These are phyloP conservation scores for Aureobasidium sp. DNA, from an alignment of 2,329 filamentous ascomycete species.

Conservation along the genomic window DNA sequence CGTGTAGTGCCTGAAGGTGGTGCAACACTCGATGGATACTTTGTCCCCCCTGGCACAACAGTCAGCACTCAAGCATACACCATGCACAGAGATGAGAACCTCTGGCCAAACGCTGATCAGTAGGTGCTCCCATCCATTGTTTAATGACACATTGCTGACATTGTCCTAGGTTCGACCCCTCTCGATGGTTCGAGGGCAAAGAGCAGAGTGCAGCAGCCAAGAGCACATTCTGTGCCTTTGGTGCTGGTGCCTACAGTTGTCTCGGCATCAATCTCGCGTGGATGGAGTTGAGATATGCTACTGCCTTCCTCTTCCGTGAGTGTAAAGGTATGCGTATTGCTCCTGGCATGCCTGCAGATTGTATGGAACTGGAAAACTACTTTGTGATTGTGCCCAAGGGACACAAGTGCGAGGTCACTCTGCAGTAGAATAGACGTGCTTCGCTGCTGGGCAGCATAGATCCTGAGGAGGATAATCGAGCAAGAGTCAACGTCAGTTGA, in stretches of 20 bases:
- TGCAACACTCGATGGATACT: slow-evolving; percentile 29
- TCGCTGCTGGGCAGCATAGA: not conserved
- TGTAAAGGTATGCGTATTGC: slow-evolving; percentile 31
- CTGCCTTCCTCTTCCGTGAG: slow-evolving; percentile 46
- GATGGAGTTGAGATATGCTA: slow-evolving; percentile 48
- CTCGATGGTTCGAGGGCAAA: slow-evolving; percentile 27
- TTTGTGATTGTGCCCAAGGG: slow-evolving; percentile 39
- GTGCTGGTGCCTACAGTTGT: slow-evolving; percentile 61
- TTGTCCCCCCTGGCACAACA: slow-evolving; percentile 29
- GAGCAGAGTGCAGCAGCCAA: slow-evolving; percentile 29
- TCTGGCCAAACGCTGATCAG: slow-evolving; percentile 20
- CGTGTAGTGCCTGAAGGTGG: slow-evolving; percentile 31
- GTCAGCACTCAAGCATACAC: slow-evolving; percentile 35
- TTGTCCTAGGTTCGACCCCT: slow-evolving; percentile 27
- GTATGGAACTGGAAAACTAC: slow-evolving; percentile 39
- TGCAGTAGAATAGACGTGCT: slow-evolving; percentile 9
- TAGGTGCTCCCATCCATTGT: slow-evolving; percentile 2
- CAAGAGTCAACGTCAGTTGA: too few relatives aligned
- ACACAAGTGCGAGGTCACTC: slow-evolving; percentile 35
- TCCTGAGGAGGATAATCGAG: too few relatives aligned
- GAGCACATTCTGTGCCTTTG: slow-evolving; percentile 60
- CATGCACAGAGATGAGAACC: slow-evolving; percentile 28
- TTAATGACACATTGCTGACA: not conserved
- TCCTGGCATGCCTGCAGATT: slow-evolving; percentile 28
- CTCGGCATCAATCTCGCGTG: slow-evolving; percentile 61